Evolutionary conservation across 2,329 filamentous ascomycete genomes (phyloP).

Genomic region (Fusarium duplospermum): DNA sequence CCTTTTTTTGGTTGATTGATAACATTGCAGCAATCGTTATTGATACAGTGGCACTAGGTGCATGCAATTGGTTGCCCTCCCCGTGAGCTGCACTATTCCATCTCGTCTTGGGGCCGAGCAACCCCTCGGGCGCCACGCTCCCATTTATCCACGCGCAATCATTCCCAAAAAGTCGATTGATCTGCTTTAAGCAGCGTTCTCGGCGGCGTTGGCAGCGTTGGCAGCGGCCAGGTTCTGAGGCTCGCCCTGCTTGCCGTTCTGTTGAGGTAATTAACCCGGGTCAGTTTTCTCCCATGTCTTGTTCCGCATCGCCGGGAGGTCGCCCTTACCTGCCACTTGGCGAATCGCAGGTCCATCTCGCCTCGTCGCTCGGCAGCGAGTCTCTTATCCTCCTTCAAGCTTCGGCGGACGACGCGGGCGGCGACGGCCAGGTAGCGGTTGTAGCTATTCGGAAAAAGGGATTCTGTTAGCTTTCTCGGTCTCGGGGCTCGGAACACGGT

Average conservation of each 20-base stretch:
- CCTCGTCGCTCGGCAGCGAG: constrained; percentile 88
- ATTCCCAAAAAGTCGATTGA: constrained; percentile 19
- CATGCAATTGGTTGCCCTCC: constrained; percentile 38
- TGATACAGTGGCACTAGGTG: constrained; percentile 47
- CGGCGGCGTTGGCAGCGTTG: constrained; percentile 57
- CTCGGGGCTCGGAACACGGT: constrained; percentile 33
- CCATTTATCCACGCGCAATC: constrained; percentile 41
- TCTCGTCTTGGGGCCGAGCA: constrained; percentile 37
- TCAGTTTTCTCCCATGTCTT: constrained; percentile 33
- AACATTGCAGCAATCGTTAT: constrained; percentile 50
- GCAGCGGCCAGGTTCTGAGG: constrained; percentile 75
- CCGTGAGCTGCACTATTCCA: constrained; percentile 25
- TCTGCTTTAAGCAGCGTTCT: constrained; percentile 52
- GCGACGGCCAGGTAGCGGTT: constrained; percentile 99
- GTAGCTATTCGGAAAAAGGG: constrained; percentile 74
- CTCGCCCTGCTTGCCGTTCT: constrained; percentile 98
- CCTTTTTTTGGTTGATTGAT: constrained; percentile 39
- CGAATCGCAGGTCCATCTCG: constrained; percentile 87
- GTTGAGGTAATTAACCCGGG: constrained; percentile 51
- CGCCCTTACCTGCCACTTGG: constrained; percentile 87
- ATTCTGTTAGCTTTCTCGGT: constrained; percentile 49
- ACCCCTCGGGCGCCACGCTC: constrained; percentile 28
- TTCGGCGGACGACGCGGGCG: constrained; percentile 93
- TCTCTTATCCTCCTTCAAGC: constrained; percentile 95
- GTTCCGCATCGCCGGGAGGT: constrained; percentile 9